Conservation (phyloP, 2,329 filamentous ascomycete genomes). For the Volutella citrinella region DNA sequence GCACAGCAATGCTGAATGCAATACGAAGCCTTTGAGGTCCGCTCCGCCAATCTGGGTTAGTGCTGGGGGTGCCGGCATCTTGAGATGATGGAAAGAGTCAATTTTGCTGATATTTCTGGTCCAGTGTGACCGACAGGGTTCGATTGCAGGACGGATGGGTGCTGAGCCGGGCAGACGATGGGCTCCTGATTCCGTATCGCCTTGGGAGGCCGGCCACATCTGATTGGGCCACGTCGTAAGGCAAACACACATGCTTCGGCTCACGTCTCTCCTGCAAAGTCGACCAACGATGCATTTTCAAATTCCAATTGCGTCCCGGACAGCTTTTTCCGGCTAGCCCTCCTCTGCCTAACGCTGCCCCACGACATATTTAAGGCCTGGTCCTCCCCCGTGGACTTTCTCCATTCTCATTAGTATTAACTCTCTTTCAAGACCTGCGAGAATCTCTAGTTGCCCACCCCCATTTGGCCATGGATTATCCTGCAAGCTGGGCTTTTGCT, state of each 20-base stretch:
- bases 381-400: conserved; percentile 1
- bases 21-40: conserved; percentile 6
- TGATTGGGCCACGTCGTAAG: neutral
- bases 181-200: conserved; percentile 3
- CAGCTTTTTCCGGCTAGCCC: conserved; percentile 1
- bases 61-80: conserved; percentile 2
- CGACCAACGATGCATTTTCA: neutral
- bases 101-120: conserved; percentile 3
- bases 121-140: conserved; percentile 5
- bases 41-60: conserved; percentile 5
- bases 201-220: conserved; percentile 1
- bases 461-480: conserved; percentile 1
- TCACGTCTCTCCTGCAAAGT: neutral
- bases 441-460: conserved; percentile 1
- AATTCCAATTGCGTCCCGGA: neutral
- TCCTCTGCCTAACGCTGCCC: conserved; percentile 1
- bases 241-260: neutral
- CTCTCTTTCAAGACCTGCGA: conserved; percentile 1
- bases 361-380: conserved; percentile 3
- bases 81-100: conserved; percentile 3
- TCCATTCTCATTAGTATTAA: conserved; percentile 2
- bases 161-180: conserved; percentile 2
- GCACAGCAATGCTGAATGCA: conserved; percentile 3
- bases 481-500: conserved; percentile 1
- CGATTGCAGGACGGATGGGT: conserved; percentile 1